phyloP scores from a whole-genome alignment of 2,329 filamentous ascomycete genomes.

The Sphaerostilbella broomeana region DNA sequence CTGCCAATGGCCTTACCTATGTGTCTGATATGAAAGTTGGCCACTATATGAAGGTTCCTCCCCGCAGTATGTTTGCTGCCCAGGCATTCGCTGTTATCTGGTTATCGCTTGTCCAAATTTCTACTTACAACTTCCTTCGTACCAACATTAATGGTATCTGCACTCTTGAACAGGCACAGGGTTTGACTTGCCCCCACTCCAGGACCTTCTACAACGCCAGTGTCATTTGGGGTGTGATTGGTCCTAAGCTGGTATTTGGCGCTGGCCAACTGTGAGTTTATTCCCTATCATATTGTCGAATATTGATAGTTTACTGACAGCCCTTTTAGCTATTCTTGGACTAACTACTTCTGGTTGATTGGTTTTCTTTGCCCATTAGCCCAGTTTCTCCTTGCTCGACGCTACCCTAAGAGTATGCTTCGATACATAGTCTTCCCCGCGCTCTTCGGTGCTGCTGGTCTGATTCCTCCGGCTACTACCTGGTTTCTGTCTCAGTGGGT shows the following conservation, averaged over 20 bases:
- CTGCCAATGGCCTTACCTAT: constrained; percentile 41
- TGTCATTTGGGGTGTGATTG: constrained; percentile 57
- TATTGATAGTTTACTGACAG: neutral
- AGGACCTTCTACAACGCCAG: constrained; percentile 55
- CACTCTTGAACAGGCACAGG: constrained; percentile 37
- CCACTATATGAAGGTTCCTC: constrained; percentile 48
- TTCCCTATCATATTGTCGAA: neutral
- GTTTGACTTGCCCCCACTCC: constrained; percentile 50
- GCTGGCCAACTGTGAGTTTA: constrained; percentile 24
- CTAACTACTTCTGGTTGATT: constrained; percentile 51
- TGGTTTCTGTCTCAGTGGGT: constrained; percentile 51
- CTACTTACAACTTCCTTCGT: constrained; percentile 34
- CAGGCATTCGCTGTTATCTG: constrained; percentile 37
- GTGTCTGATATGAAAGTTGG: constrained; percentile 46
- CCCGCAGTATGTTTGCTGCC: constrained; percentile 41
- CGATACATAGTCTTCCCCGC: constrained; percentile 48
- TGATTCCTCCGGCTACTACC: constrained; percentile 49
- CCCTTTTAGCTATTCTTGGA: constrained; percentile 33
- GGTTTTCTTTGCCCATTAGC: constrained; percentile 41
- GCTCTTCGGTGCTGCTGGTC: constrained; percentile 43
- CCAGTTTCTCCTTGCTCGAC: constrained; percentile 42
- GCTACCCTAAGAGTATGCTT: constrained; percentile 39
- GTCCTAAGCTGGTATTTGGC: constrained; percentile 29
- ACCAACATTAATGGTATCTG: constrained; percentile 49
- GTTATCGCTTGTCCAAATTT: constrained; percentile 33